Base-by-base conservation (phyloP, 2,329 filamentous ascomycete species). In the Epichloe scottii region DNA sequence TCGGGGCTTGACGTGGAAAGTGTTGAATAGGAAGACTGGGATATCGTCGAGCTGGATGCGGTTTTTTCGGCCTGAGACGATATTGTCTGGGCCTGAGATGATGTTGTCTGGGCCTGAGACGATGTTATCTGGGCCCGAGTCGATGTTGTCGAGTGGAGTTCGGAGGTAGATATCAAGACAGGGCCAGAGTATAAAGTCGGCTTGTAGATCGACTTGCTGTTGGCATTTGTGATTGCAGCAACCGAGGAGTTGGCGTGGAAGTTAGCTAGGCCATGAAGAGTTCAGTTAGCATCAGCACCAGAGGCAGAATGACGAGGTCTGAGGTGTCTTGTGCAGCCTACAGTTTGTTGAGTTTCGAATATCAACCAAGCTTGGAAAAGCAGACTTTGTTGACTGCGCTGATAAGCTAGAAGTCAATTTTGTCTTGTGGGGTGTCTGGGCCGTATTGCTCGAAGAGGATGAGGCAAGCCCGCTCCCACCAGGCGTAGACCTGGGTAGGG, bases 291-390 rank as follows among this genome's bases (percentile, higher is more conserved):
- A 30, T 46, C 23, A 42, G 42, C 38, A 19, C 19, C 12, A 30
- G 26, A 23, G 21, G 19, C 21, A 30, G 26, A n/a, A 5, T 37
- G 30, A 26, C 14, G 11, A 21, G 39, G 3, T 26, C 3, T 15
- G 12, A 7, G n/a, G 4, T 14, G 37, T 14, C 21, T 35, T 17
- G 33, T 1, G 26, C 17, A 41, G 26, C 58, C 44, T 56, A 63
- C 61, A 46, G 48, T 51, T 57, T 49, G 61, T 63, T 50, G 54
- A 53, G 41, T 63, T 62, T 35, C 53, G 57, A 26, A 47, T 33
- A 6, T 54, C 57, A 8, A 33, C 46, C n/a, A 55, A n/a, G 12
- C 42, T 53, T 15, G 48, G 49, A 14, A 50, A 51, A 23, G 47
- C 23, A 53, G 58, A 56, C 15, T 40, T 50, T n/a, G 35, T 40